phyloP scores from a whole-genome alignment of 2,329 filamentous ascomycete genomes.

The Ramularia endophylla region DNA sequence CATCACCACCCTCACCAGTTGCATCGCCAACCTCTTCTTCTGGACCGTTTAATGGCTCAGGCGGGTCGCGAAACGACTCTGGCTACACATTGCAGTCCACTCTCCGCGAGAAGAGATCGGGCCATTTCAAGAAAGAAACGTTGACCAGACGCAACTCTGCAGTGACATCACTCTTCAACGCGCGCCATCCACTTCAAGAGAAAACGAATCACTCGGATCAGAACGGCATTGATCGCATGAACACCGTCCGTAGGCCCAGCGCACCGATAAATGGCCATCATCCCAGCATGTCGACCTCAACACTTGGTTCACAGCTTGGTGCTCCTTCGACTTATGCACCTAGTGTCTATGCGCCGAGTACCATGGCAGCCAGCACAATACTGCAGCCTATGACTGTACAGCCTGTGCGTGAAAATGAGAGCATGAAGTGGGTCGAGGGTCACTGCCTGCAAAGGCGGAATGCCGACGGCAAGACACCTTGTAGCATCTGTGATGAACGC shows the following conservation, averaged over 20 bases:
- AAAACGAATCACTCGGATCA: slow-evolving; percentile 31
- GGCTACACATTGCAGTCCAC: slow-evolving; percentile 82
- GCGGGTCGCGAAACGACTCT: slow-evolving; percentile 84
- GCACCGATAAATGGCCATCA: slow-evolving; percentile 50
- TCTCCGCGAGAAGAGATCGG: slow-evolving; percentile 87
- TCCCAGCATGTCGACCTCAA: slow-evolving; percentile 62
- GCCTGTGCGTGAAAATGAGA: slow-evolving; percentile 71
- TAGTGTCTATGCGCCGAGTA: slow-evolving; percentile 80
- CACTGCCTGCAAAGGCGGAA: slow-evolving; percentile 67
- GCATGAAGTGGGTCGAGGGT: slow-evolving; percentile 76
- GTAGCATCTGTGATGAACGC: slow-evolving; percentile 71
- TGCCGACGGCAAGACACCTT: slow-evolving; percentile 56
- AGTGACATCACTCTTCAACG: slow-evolving; percentile 33
- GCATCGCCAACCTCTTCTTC: slow-evolving; percentile 79
- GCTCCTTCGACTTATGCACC: slow-evolving; percentile 58
- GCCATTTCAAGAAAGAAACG: slow-evolving; percentile 59
- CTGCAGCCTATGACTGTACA: slow-evolving; percentile 81
- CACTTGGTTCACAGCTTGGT: slow-evolving; percentile 37
- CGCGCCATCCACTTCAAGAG: slow-evolving; percentile 21
- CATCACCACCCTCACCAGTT: slow-evolving; percentile 52
- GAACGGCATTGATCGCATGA: slow-evolving; percentile 57
- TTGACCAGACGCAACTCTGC: slow-evolving; percentile 84
- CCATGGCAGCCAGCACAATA: slow-evolving; percentile 74
- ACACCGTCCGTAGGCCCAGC: slow-evolving; percentile 57
- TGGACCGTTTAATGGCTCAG: slow-evolving; percentile 69